A percentile compares a stretch with the other conserved stretches of the same genome.
These are phyloP conservation scores for Dipodascus geniculatus DNA, from an alignment of 805 yeast genomes.

Conservation along the genomic window DNA sequence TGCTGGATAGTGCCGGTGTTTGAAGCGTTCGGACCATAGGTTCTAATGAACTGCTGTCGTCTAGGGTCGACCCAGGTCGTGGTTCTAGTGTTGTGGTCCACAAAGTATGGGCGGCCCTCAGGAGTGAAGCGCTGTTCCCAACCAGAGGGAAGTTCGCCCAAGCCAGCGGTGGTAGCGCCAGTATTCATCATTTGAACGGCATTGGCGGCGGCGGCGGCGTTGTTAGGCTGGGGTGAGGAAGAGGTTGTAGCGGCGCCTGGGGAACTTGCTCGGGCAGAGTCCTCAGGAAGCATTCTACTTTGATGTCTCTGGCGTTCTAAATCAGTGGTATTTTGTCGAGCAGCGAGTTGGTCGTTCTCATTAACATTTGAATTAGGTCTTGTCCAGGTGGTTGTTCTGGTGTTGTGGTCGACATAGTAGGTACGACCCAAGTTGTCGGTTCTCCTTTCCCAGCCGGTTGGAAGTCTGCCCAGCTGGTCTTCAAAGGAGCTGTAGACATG, in stretches of 20 bases:
- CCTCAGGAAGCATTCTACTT: constrained; percentile 79
- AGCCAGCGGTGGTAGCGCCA: constrained; percentile 87
- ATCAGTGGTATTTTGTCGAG: constrained; percentile 53
- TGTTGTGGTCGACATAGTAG: constrained; percentile 94
- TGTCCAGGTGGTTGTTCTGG: constrained; percentile 98
- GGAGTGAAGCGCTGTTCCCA: constrained; percentile 99
- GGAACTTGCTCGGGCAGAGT: constrained; percentile 22
- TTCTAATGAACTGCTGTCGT: constrained; percentile 94
- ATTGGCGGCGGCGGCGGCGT: constrained; percentile 31
- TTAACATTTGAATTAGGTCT: constrained; percentile 76
- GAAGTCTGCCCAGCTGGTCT: constrained; percentile 92
- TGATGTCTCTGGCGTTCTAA: constrained; percentile 86
- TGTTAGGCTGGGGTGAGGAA: constrained; percentile 33
- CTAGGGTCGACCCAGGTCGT: constrained; percentile 99
- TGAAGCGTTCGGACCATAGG: constrained; percentile 64
- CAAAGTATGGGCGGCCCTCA: constrained; percentile 96
- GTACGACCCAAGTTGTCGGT: constrained; percentile 97
- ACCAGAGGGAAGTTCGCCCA: constrained; percentile 95
- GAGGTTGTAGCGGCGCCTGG: constrained; percentile 27
- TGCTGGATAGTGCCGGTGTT: constrained; percentile 91
- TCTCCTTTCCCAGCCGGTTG: constrained; percentile 98
- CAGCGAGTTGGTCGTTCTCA: constrained; percentile 51
- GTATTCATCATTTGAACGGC: constrained; percentile 43
- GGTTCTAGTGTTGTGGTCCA: constrained; percentile 98
- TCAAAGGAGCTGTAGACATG: constrained; percentile 88